These are phyloP conservation scores for Diaporthe caulivora DNA, from an alignment of 2,329 filamentous ascomycete genomes.

Conservation along the genomic window DNA sequence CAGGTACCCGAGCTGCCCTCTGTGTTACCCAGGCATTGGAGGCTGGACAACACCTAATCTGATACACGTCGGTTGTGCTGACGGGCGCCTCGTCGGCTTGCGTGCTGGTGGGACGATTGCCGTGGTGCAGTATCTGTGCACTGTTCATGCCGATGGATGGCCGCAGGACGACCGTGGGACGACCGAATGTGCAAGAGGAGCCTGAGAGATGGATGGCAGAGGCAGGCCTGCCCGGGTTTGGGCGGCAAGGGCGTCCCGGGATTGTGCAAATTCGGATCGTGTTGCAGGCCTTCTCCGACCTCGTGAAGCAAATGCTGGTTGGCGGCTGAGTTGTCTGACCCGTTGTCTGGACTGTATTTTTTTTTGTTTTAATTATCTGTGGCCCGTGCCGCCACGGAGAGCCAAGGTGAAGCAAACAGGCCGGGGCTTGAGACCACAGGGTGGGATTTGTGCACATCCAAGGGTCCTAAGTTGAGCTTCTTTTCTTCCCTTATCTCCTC, in stretches of 20 bases:
- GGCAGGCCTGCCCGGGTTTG: not conserved
- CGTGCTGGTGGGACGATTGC: not conserved
- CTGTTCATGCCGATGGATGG: not conserved
- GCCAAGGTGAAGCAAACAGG: conserved; percentile 16
- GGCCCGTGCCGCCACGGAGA: conserved; percentile 11
- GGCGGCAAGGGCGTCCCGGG: conserved; percentile 7
- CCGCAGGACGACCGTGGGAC: conserved; percentile 1
- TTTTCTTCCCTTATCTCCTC: conserved; percentile 33
- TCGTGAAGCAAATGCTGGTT: conserved; percentile 5
- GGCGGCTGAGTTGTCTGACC: not conserved
- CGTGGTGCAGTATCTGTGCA: conserved; percentile 1
- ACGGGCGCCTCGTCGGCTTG: conserved; percentile 19
- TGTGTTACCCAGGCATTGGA: conserved; percentile 2
- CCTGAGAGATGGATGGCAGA: not conserved
- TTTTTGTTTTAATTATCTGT: not conserved
- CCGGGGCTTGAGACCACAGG: conserved; percentile 27
- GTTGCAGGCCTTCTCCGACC: not conserved
- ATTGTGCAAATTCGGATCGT: conserved; percentile 13
- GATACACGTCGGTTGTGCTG: conserved; percentile 27
- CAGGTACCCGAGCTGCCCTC: conserved; percentile 12
- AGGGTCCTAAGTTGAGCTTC: conserved; percentile 1
- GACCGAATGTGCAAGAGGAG: not conserved
- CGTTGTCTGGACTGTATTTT: not conserved
- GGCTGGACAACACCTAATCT: conserved; percentile 6
- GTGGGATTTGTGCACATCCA: conserved; percentile 18